Evolutionary conservation across 2,329 filamentous ascomycete genomes (phyloP), one percentile per base, ranked within the genome.

Genomic region (Penicillium sp.): DNA sequence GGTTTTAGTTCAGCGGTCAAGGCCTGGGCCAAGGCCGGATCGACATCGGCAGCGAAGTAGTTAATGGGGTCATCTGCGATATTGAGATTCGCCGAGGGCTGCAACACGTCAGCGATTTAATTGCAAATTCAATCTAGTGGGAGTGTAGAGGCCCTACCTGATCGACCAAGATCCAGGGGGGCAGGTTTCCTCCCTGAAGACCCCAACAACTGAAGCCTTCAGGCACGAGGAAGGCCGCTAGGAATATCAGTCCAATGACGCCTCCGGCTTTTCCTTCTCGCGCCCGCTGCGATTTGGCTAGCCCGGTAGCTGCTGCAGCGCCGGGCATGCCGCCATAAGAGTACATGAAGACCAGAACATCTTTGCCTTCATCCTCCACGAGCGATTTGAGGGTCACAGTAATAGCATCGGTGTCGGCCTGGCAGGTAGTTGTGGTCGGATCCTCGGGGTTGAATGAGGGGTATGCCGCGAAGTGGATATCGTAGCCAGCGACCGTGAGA

Each of bases 211-310:
- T 69, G 1, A 63, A 10, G 0, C 74, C 75, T 54, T 74, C 69
- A 0, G 73, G 70, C n/a, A 74, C 62, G 1, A 78, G 59, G 49
- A 78, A 78, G 0, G 71, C 71, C 17, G 70, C 69, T 21, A 74
- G 61, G 53, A 67, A 74, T 7, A 71, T 53, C 17, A 75, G 50
- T 21, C 68, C 70, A 17, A 73, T 45, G 3, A 29, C 17, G 10
- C 42, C 42, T 13, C 42, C 42, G 3, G 10, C 1, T 27, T 61
- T 57, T 6, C 63, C 62, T 17, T 69, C 57, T 29, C 29, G 23
- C 4, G 17, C 17, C 25, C 42, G 42, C 42, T 45, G 25, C 42
- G 17, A n/a, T 19, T 45, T 45, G 17, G 42, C 25, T 29, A 45
- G 25, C 2, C 42, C 42, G 25, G 25, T 45, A 45, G 42, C 25